Conservation (phyloP, 805 yeast genomes). For the Kurtzmaniella cleridarum region DNA sequence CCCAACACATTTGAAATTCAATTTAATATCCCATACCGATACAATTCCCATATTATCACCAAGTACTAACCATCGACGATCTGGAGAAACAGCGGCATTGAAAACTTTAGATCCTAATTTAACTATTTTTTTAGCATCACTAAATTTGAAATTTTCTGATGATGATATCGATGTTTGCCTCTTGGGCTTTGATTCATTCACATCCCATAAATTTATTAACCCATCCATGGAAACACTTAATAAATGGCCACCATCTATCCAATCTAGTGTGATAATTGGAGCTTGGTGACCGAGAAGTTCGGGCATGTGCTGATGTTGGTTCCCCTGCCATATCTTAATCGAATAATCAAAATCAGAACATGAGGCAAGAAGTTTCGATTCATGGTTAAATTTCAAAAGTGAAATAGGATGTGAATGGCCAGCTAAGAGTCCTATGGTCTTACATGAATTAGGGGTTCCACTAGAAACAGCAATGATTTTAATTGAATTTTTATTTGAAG, state of each 20-base stretch:
- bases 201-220: slow-evolving; percentile 62
- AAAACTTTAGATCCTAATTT: slow-evolving; percentile 38
- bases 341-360: slow-evolving; percentile 68
- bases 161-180: slow-evolving; percentile 27
- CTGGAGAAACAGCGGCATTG: slow-evolving; percentile 47
- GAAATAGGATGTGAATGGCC: slow-evolving; percentile 68
- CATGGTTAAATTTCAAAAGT: slow-evolving; percentile 47
- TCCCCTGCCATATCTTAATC: slow-evolving; percentile 72
- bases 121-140: neutral
- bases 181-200: slow-evolving; percentile 27
- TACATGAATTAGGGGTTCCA: slow-evolving; percentile 5
- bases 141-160: slow-evolving; percentile 17
- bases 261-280: slow-evolving; percentile 48
- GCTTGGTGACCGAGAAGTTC: slow-evolving; percentile 44
- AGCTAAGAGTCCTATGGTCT: slow-evolving; percentile 25
- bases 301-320: slow-evolving; percentile 45
- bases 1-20: slow-evolving; percentile 23
- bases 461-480: slow-evolving; percentile 43
- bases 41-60: slow-evolving; percentile 65
- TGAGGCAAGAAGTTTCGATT: slow-evolving; percentile 55
- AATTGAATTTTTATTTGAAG: slow-evolving; percentile 53
- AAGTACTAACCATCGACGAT: slow-evolving; percentile 45
- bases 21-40: slow-evolving; percentile 43
- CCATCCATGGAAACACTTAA: slow-evolving; percentile 69
- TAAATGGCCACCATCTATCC: slow-evolving; percentile 40